Evolutionary conservation across 2,329 filamentous ascomycete genomes (phyloP).

Genomic region (Camptophora hylomeconis): DNA sequence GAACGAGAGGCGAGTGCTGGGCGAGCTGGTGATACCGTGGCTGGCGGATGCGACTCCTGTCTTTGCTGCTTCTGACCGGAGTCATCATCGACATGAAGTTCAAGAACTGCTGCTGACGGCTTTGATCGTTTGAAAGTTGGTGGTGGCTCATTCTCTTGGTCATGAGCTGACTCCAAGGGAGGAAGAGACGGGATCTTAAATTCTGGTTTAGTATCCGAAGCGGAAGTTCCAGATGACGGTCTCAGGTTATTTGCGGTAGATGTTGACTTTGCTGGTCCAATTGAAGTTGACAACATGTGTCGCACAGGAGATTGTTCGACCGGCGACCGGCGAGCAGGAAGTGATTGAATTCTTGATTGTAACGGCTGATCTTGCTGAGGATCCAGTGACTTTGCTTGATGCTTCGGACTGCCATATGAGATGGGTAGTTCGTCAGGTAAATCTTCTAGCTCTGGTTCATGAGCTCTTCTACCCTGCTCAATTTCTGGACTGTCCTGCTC

Average conservation of each 20-base stretch:
- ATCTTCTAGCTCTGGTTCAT: constrained; percentile 20
- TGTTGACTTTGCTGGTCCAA: constrained; percentile 22
- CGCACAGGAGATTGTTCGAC: constrained; percentile 1
- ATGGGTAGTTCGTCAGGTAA: constrained; percentile 15
- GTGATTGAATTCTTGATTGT: neutral
- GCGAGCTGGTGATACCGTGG: constrained; percentile 28
- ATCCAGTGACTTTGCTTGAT: constrained; percentile 7
- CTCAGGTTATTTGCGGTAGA: constrained; percentile 29
- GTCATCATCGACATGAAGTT: constrained; percentile 40
- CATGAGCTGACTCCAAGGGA: constrained; percentile 48
- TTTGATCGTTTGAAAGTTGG: constrained; percentile 54
- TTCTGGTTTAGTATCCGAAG: constrained; percentile 35
- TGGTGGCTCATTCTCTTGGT: constrained; percentile 76
- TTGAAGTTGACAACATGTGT: constrained; percentile 7
- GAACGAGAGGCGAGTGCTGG: constrained; percentile 40
- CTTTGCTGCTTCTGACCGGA: constrained; percentile 26
- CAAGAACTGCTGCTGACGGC: constrained; percentile 41
- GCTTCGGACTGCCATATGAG: constrained; percentile 14
- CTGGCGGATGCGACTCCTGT: constrained; percentile 30
- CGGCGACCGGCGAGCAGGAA: neutral
- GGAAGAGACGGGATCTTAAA: constrained; percentile 47
- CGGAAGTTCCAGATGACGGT: constrained; percentile 26
- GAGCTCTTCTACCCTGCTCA: constrained; percentile 18
- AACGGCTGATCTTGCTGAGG: neutral
- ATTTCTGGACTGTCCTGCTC: constrained; percentile 12